These are phyloP conservation scores for Sphaerulina populicola DNA, from an alignment of 2,329 filamentous ascomycete genomes.

Conservation along the genomic window DNA sequence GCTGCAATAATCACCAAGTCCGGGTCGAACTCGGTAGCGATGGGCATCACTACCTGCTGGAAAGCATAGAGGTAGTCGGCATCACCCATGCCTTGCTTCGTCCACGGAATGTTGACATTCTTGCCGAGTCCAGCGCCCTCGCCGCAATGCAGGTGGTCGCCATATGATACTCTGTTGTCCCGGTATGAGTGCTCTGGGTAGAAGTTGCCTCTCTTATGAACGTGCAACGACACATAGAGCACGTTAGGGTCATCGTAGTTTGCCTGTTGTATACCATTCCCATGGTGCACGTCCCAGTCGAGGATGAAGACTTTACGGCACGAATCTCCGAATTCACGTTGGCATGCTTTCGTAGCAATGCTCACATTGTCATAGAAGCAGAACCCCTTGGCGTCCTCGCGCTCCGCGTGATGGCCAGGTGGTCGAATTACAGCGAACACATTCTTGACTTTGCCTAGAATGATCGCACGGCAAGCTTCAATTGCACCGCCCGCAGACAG, in stretches of 20 bases:
- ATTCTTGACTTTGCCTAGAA: conserved; percentile 76
- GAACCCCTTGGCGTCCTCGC: conserved; percentile 78
- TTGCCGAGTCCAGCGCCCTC: conserved; percentile 50
- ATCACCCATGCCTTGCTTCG: conserved; percentile 71
- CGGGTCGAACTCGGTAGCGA: conserved; percentile 84
- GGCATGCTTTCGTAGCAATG: conserved; percentile 81
- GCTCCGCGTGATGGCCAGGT: conserved; percentile 90
- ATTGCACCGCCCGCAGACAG: conserved; percentile 89
- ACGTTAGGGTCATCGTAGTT: conserved; percentile 94
- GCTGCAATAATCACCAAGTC: conserved; percentile 93
- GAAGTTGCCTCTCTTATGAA: conserved; percentile 73
- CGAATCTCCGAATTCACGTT: conserved; percentile 63
- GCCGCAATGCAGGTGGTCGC: conserved; percentile 53
- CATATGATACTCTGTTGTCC: conserved; percentile 47
- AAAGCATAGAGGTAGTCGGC: conserved; percentile 96
- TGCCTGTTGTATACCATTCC: conserved; percentile 92
- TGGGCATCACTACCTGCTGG: conserved; percentile 92
- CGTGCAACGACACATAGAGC: conserved; percentile 89
- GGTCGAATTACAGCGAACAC: conserved; percentile 92
- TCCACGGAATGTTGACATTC: conserved; percentile 65
- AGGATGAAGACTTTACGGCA: conserved; percentile 88
- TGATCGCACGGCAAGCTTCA: conserved; percentile 88
- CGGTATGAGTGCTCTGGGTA: conserved; percentile 62
- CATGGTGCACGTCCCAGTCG: conserved; percentile 75
- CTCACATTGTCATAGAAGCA: conserved; percentile 98